phyloP scores from a whole-genome alignment of 805 yeast species.

The Saturnispora diversa region DNA sequence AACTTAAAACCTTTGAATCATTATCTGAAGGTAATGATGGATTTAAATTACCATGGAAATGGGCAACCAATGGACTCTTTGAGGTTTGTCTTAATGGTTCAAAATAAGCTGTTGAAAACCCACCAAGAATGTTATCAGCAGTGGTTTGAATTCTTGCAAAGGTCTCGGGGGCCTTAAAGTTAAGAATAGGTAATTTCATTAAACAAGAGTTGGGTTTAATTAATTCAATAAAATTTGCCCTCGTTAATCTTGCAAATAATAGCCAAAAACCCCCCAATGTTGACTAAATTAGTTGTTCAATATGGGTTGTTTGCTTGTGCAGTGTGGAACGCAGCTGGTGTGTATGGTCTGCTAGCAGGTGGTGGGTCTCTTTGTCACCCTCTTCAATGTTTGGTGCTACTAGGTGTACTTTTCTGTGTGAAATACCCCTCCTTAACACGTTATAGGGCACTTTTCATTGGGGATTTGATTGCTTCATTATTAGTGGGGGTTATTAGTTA shows the following conservation, averaged over 20 bases:
- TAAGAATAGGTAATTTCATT: constrained; percentile 37
- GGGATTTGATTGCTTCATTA: constrained; percentile 4
- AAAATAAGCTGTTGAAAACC: constrained; percentile 48
- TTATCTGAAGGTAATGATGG: constrained; percentile 58
- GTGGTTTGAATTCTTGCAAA: constrained; percentile 48
- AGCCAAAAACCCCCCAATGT: no score
- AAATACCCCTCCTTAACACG: constrained; percentile 1
- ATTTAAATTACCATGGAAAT: constrained; percentile 62
- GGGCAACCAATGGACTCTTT: constrained; percentile 40
- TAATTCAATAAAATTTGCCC: background rate
- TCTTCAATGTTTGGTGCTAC: constrained; percentile 5
- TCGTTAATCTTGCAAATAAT: no score
- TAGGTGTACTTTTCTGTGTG: constrained; percentile 1
- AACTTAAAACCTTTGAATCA: constrained; percentile 53
- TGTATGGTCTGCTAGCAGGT: constrained; percentile 8
- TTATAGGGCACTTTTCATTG: constrained; percentile 1
- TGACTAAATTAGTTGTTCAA: constrained; percentile 6
- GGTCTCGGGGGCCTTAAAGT: constrained; percentile 47
- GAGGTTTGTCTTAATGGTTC: constrained; percentile 36
- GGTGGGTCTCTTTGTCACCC: constrained; percentile 6
- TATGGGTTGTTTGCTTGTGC: constrained; percentile 6
- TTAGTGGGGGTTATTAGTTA: constrained; percentile 8
- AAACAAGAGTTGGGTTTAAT: background rate
- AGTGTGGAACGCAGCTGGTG: constrained; percentile 8
- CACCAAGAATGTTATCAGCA: constrained; percentile 62